Percentiles rank a stretch among this genome's conserved stretches.
Conservation (phyloP, 208 protist genomes). For the Wallacemonas sp. region DNA sequence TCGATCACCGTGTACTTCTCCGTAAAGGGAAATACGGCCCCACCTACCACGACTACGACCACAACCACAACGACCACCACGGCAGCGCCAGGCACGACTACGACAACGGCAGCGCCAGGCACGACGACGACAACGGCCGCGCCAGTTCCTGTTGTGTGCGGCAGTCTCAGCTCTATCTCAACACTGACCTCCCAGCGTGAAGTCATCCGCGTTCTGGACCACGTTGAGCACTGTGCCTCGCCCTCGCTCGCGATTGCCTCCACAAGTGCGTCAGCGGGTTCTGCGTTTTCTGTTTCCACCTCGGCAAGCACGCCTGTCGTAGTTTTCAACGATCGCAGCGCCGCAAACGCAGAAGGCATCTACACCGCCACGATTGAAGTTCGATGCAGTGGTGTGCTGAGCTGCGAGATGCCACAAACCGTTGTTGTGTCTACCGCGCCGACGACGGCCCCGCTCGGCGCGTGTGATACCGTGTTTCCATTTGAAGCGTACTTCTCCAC, state of each 20-base stretch:
- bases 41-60: conserved; percentile 31
- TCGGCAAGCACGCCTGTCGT: conserved; percentile 26
- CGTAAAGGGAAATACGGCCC: conserved; percentile 20
- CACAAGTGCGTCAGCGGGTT: conserved; percentile 8
- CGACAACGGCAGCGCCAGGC: too few species aligned
- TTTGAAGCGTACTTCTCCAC: conserved; percentile 24
- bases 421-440: conserved; percentile 23
- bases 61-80: conserved; percentile 36
- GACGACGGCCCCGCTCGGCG: conserved; percentile 7
- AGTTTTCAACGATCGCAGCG: conserved; percentile 39
- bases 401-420: conserved; percentile 36
- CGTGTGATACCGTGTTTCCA: conserved; percentile 21
- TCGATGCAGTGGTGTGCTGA: conserved; percentile 32
- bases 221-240: conserved; percentile 23
- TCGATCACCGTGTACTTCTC: conserved; percentile 42
- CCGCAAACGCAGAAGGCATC: conserved; percentile 31
- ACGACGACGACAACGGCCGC: conserved; percentile 25
- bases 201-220: conserved; percentile 14
- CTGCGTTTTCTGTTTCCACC: too few species aligned
- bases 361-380: conserved; percentile 44
- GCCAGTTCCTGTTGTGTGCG: conserved; percentile 1
- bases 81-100: background rate
- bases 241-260: conserved; percentile 12
- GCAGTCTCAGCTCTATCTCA: background rate
- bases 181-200: conserved; percentile 12